These are phyloP conservation scores for Sclerotinia trifoliorum DNA, from an alignment of 2,329 filamentous ascomycete genomes.

Conservation along the genomic window DNA sequence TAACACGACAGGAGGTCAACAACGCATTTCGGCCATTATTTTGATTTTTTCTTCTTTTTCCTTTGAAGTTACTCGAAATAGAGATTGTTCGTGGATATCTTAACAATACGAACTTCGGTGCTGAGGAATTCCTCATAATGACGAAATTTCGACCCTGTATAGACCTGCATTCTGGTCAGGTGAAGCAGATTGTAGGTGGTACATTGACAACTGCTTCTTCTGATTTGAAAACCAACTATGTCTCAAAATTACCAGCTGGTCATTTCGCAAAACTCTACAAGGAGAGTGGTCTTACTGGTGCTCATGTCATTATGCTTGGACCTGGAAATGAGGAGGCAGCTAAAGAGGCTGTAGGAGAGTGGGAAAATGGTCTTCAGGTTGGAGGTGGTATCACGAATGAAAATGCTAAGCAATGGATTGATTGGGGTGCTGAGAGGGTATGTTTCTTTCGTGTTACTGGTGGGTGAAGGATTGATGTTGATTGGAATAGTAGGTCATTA, in stretches of 20 bases:
- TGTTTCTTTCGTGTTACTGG: conserved; percentile 25
- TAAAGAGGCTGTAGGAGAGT: conserved; percentile 70
- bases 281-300: conserved; percentile 69
- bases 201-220: conserved; percentile 70
- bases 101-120: not conserved
- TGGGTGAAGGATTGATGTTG: conserved; percentile 19
- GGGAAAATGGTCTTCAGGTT: conserved; percentile 80
- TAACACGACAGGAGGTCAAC: not conserved
- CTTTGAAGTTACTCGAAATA: not conserved
- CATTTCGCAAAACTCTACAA: conserved; percentile 83
- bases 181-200: conserved; percentile 97
- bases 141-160: conserved; percentile 95
- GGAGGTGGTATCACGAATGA: conserved; percentile 88
- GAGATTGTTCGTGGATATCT: not conserved
- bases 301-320: conserved; percentile 96
- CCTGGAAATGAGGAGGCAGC: conserved; percentile 82
- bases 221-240: conserved; percentile 84
- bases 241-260: conserved; percentile 77
- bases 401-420: conserved; percentile 86
- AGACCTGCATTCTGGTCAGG: conserved; percentile 93
- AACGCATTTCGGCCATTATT: not conserved
- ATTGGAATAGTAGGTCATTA: conserved; percentile 70
- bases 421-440: conserved; percentile 86
- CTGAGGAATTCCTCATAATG: conserved; percentile 54
- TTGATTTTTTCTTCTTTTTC: not conserved